phyloP scores from a whole-genome alignment of 768 basidiomycete genomes.

The Termitomyces heimii region DNA sequence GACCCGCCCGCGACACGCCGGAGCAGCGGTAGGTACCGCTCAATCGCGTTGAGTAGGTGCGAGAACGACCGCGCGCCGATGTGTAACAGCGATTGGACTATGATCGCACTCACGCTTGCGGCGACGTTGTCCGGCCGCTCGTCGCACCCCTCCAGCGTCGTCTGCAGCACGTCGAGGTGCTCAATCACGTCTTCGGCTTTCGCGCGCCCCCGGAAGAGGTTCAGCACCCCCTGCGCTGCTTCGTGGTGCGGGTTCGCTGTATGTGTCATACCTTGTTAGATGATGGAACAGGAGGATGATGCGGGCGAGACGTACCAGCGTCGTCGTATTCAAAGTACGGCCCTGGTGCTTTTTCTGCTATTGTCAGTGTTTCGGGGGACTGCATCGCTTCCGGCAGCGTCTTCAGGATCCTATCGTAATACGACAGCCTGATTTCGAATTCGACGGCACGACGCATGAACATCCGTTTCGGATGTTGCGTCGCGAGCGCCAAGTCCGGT shows the following conservation, averaged over 20 bases:
- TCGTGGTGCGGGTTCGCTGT: slow-evolving; percentile 74
- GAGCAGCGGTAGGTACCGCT: slow-evolving; percentile 81
- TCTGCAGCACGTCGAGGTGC: slow-evolving; percentile 67
- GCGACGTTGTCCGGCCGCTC: slow-evolving; percentile 60
- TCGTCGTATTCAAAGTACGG: slow-evolving; percentile 84
- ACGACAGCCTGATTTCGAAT: slow-evolving; percentile 86
- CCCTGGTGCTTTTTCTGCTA: slow-evolving; percentile 67
- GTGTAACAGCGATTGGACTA: slow-evolving; percentile 82
- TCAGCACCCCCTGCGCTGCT: slow-evolving; percentile 72
- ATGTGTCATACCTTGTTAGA: background rate
- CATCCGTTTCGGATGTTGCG: slow-evolving; percentile 79
- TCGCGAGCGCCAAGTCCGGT: slow-evolving; percentile 68
- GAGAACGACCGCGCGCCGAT: slow-evolving; percentile 96
- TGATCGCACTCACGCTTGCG: slow-evolving; percentile 64
- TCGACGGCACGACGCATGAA: slow-evolving; percentile 88
- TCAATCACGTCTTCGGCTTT: slow-evolving; percentile 76
- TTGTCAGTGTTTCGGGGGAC: slow-evolving; percentile 50
- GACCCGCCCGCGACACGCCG: slow-evolving; percentile 46
- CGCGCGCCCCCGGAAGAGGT: slow-evolving; percentile 75
- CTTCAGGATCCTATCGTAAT: slow-evolving; percentile 87
- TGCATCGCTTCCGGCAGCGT: slow-evolving; percentile 85
- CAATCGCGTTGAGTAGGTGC: slow-evolving; percentile 95
- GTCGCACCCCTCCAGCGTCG: slow-evolving; percentile 53
- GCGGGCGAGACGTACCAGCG: slow-evolving; percentile 41
- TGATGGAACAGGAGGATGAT: background rate